Conservation (phyloP, 768 basidiomycete genomes). For the Naganishia friedmannii region DNA sequence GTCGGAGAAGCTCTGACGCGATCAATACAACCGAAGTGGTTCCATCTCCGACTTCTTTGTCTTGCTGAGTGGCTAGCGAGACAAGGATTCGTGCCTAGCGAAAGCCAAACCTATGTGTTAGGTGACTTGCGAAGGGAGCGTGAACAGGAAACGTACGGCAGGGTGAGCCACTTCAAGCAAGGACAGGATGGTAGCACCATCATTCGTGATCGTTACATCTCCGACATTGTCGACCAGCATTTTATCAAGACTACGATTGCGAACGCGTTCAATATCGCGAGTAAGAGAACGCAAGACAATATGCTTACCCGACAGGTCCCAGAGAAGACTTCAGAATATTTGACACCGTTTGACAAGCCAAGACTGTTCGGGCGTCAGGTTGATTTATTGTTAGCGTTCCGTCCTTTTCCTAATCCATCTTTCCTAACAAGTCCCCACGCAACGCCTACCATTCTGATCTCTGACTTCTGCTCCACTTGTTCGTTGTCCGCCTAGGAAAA, state of each 20-base stretch:
- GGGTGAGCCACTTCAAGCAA: conserved; percentile 93
- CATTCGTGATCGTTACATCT: conserved; percentile 99
- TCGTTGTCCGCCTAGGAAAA: conserved; percentile 89
- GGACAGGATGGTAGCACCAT: conserved; percentile 97
- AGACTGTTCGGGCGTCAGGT: conserved; percentile 58
- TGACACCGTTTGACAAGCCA: conserved; percentile 92
- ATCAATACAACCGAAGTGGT: conserved; percentile 98
- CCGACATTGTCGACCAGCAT: conserved; percentile 97
- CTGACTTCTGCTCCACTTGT: conserved; percentile 92
- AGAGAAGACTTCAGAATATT: conserved; percentile 96
- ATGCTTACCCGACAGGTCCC: conserved; percentile 86
- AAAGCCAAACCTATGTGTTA: neutral
- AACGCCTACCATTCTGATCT: conserved; percentile 82
- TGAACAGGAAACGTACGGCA: conserved; percentile 60
- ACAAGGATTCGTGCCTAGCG: conserved; percentile 74
- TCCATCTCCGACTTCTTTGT: conserved; percentile 98
- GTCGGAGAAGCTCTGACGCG: conserved; percentile 90
- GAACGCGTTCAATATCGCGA: neutral
- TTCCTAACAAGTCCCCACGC: neutral
- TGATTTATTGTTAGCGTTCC: neutral
- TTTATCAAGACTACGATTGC: conserved; percentile 43
- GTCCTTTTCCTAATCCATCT: too few relatives aligned
- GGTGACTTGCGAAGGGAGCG: neutral
- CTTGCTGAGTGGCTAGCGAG: conserved; percentile 97
- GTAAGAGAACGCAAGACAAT: conserved; percentile 9